These are phyloP conservation scores for Arbutus unedo DNA, from an alignment of 148 eudicot species.

Conservation along the genomic window DNA sequence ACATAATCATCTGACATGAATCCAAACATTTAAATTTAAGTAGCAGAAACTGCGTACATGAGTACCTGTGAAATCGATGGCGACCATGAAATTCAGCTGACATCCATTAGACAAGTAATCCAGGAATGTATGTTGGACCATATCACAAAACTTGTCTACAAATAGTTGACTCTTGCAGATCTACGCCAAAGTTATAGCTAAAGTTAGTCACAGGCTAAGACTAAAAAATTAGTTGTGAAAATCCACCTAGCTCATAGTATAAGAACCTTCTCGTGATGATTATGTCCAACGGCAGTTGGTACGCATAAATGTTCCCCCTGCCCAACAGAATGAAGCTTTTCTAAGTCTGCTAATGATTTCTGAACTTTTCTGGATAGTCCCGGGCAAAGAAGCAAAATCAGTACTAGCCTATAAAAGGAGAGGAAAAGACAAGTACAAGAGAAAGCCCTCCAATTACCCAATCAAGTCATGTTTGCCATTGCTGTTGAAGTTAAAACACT, in stretches of 20 bases:
- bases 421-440: slow-evolving; percentile 14
- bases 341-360: slow-evolving; percentile 68
- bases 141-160: slow-evolving; percentile 77
- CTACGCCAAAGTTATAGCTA: slow-evolving; percentile 32
- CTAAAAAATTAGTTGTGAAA: not conserved
- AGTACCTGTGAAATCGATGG: slow-evolving; percentile 94
- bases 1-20: not conserved
- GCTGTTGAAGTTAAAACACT: slow-evolving; percentile 87
- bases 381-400: slow-evolving; percentile 20
- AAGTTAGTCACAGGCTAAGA: slow-evolving; percentile 20
- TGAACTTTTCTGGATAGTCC: slow-evolving; percentile 56
- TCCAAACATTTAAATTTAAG: not conserved
- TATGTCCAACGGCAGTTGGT: slow-evolving; percentile 54
- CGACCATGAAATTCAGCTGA: slow-evolving; percentile 97
- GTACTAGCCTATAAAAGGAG: not conserved
- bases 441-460: slow-evolving; percentile 50
- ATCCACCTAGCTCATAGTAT: slow-evolving; percentile 11
- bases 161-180: slow-evolving; percentile 77
- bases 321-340: slow-evolving; percentile 60
- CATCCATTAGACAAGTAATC: slow-evolving; percentile 88
- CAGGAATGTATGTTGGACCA: slow-evolving; percentile 69
- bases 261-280: slow-evolving; percentile 64
- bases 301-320: slow-evolving; percentile 55
- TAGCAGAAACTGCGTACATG: slow-evolving; percentile 5
- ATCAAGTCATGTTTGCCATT: slow-evolving; percentile 89